These are phyloP conservation scores for Psidium guajava DNA, from an alignment of 345 rosid species.

Conservation along the genomic window DNA sequence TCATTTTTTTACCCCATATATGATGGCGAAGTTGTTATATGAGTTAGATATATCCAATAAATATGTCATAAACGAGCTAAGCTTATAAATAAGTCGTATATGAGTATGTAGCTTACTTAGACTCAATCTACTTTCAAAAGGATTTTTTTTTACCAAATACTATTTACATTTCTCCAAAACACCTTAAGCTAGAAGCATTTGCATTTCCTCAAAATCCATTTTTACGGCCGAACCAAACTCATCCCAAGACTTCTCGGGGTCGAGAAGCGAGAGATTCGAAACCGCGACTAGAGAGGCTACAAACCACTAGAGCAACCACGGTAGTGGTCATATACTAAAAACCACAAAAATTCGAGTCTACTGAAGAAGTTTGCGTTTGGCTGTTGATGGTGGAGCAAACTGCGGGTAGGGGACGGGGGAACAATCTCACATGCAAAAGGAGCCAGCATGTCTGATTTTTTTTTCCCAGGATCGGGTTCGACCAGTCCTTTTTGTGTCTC, in stretches of 20 bases:
- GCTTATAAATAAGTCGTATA: too few species aligned
- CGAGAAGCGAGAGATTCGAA: fast-evolving
- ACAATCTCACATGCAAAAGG: background rate
- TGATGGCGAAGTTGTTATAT: too few species aligned
- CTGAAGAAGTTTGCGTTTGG: background rate
- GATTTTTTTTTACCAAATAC: too few species aligned
- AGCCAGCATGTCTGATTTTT: background rate
- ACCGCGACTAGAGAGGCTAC: background rate
- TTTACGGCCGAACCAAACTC: too few species aligned
- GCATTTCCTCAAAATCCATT: too few species aligned
- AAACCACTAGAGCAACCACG: fast-evolving
- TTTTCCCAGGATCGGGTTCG: background rate
- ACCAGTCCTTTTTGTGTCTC: background rate
- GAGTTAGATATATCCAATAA: too few species aligned
- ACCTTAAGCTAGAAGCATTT: too few species aligned
- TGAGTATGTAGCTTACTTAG: too few species aligned
- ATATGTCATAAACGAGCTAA: too few species aligned
- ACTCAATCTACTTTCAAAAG: too few species aligned
- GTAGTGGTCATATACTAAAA: background rate
- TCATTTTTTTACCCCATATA: too few species aligned
- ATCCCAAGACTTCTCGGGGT: background rate
- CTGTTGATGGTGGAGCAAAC: background rate
- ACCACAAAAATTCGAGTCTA: background rate
- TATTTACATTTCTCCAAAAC: too few species aligned
- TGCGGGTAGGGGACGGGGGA: background rate